A percentile compares a stretch with the other conserved stretches of the same genome.
Conservation (phyloP, 2,329 filamentous ascomycete genomes). For the Diplocarpon rosae region DNA sequence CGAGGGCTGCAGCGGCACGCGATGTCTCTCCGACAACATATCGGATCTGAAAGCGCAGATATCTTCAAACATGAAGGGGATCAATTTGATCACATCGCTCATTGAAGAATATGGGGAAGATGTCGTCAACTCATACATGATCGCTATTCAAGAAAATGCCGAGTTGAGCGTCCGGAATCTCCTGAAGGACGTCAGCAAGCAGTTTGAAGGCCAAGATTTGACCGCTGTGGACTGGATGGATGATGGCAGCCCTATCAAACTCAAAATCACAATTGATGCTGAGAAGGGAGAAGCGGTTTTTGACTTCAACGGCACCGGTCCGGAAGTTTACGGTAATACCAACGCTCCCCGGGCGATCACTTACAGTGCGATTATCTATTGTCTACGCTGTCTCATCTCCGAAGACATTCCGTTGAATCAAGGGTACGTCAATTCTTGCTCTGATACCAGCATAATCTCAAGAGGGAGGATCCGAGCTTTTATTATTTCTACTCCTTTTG, state of each 20-base stretch:
- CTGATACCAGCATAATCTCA: too few species aligned
- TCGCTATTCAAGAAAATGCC: constrained; percentile 69
- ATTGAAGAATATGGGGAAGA: constrained; percentile 70
- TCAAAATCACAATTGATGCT: constrained; percentile 65
- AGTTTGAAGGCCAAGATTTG: constrained; percentile 60
- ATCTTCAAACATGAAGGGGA: constrained; percentile 78
- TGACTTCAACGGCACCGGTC: constrained; percentile 67
- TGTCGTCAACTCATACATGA: constrained; percentile 76
- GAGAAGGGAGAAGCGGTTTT: constrained; percentile 67
- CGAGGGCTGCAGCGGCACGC: constrained; percentile 66
- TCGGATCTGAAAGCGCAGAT: constrained; percentile 82
- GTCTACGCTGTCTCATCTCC: constrained; percentile 66
- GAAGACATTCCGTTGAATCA: constrained; percentile 81
- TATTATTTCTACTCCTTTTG: background rate
- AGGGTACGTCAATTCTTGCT: constrained; percentile 26
- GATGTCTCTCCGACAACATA: constrained; percentile 72
- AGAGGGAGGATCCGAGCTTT: too few species aligned
- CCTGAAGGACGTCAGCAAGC: constrained; percentile 58
- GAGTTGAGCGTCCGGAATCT: constrained; percentile 64
- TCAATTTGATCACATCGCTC: constrained; percentile 61
- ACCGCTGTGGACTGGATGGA: constrained; percentile 77
- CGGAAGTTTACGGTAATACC: constrained; percentile 71
- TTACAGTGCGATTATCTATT: constrained; percentile 79
- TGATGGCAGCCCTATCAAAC: constrained; percentile 66
- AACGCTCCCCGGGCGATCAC: constrained; percentile 77